phyloP scores from a whole-genome alignment of 371 early-diverging fungal genomes.

The Rhizopus arrhizus region DNA sequence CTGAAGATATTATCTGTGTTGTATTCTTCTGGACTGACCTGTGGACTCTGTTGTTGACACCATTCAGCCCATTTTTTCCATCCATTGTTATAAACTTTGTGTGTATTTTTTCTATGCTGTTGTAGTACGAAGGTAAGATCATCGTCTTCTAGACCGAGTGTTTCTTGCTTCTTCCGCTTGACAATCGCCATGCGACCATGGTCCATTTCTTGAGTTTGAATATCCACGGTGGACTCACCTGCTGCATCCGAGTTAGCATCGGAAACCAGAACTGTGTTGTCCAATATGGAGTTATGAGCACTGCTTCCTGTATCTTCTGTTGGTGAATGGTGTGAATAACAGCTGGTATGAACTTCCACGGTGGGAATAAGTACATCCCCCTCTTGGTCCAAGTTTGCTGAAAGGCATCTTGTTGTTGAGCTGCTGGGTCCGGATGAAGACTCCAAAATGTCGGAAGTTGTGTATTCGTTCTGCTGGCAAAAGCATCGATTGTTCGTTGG shows the following conservation, averaged over 20 bases:
- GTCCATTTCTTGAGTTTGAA: neutral
- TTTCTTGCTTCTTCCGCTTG: neutral
- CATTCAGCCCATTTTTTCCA: neutral
- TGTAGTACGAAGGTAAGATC: neutral
- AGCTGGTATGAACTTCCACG: conserved; percentile 32
- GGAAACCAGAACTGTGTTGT: conserved; percentile 26
- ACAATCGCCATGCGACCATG: conserved; percentile 8
- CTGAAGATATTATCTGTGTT: neutral
- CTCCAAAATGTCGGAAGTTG: conserved; percentile 24
- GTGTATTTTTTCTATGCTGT: neutral
- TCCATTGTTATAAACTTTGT: neutral
- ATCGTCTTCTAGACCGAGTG: neutral
- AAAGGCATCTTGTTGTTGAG: conserved; percentile 32
- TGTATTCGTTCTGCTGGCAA: conserved; percentile 27
- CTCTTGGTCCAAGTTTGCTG: conserved; percentile 21
- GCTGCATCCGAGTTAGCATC: neutral
- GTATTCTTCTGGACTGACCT: neutral
- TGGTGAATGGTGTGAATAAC: conserved; percentile 21
- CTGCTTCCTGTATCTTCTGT: conserved; percentile 10
- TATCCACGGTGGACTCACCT: conserved; percentile 3
- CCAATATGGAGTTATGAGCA: conserved; percentile 31
- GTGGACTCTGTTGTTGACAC: neutral
- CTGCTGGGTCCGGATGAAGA: conserved; percentile 26
- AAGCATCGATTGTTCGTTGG: conserved; percentile 30
- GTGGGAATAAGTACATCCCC: conserved; percentile 28